Conservation (phyloP, 2,329 filamentous ascomycete species). For the Leptosphaerulina australis region DNA sequence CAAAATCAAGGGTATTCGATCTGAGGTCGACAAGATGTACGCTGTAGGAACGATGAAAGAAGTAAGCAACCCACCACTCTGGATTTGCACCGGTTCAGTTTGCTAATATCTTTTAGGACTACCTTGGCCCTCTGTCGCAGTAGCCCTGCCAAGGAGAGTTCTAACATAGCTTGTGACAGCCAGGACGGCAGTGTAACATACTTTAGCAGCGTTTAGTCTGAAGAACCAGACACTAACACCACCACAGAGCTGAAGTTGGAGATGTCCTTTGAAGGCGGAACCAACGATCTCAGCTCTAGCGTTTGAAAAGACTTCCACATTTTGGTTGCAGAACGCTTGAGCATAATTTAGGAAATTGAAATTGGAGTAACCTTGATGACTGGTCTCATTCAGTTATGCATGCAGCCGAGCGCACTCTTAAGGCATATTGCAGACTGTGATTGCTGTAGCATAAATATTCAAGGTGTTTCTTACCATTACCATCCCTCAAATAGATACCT, state of each 20-base stretch:
- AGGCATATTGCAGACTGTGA: conserved; percentile 8
- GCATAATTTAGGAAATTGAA: background rate
- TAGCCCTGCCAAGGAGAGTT: conserved; percentile 20
- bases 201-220: background rate
- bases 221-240: background rate
- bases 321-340: background rate
- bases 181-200: background rate
- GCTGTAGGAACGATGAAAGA: conserved; percentile 97
- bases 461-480: conserved; percentile 15
- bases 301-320: too few species aligned
- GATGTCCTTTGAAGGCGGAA: background rate
- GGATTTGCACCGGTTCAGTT: conserved; percentile 15
- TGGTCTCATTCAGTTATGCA: background rate
- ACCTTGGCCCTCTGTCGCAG: conserved; percentile 46
- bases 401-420: background rate
- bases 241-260: background rate
- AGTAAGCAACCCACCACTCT: conserved; percentile 39
- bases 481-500: conserved; percentile 16
- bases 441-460: background rate
- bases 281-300: background rate
- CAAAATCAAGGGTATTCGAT: conserved; percentile 91
- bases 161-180: background rate
- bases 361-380: background rate
- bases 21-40: conserved; percentile 93
- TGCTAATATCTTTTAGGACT: conserved; percentile 41